Evolutionary conservation across 139 green algal species (phyloP), one percentile per base, ranked within the genome.

Genomic region (Picocystis salinarum): DNA sequence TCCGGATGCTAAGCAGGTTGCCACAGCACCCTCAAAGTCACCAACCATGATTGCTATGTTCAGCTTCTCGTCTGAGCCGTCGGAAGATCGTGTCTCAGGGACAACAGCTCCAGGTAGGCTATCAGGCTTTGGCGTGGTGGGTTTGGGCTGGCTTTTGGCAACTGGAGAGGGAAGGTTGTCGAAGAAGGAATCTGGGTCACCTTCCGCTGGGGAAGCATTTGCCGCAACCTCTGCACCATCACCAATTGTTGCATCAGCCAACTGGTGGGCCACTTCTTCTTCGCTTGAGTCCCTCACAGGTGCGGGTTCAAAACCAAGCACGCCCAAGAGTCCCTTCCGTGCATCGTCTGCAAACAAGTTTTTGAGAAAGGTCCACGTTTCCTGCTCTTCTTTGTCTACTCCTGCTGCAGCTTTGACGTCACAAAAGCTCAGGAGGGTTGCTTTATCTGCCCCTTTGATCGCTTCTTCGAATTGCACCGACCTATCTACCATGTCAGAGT

Each of bases 351-450:
- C 77, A 69, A 93, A 98, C 37, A 93, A 73, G 23, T 91, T 66
- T 3, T 58, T 52, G 56, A 98, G 57, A 53, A 95, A 91, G 1
- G 57, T 44, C 87, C 87, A 98, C 0, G 76, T 91, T 62, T 97
- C 86, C 6, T 53, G 58, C 28, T 95, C 87, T 11, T 85, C 60
- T 5, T 24, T 13, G 25, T 13, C 40, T 12, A 27, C 18, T 25
- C 22, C 28, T 10, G 41, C 20, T 10, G 4, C 33, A 2, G 63
- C 63, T 39, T 76, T 74, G 26, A 29, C 33, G 2, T 66, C 45
- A 50, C 86, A 96, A 45, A 82, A 85, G 2, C 63, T 48, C 13
- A 58, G 61, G 36, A 93, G 51, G 1, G 70, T 58, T 2, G 59
- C 48, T 12, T 66, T 54, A 42, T 91, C 77, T 1, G 64, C 63